Conservation (phyloP, 202 grass and related monocot species). For the Zoysia matrella region DNA sequence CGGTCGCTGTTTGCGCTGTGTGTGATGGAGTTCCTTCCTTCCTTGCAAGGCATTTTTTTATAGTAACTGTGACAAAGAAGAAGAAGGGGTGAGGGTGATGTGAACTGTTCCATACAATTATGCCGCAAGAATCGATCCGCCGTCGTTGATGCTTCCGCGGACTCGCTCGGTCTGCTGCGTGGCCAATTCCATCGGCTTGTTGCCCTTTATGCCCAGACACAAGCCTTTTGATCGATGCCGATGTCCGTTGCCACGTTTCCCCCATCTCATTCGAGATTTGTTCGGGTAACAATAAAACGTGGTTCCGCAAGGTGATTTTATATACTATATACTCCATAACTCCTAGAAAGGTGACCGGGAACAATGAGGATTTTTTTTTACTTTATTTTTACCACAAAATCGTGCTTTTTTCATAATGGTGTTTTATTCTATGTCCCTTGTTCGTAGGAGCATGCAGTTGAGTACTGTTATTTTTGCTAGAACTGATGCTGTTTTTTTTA, state of each 20-base stretch:
- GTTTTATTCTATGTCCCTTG: not conserved
- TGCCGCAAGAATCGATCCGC: no score
- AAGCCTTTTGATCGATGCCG: no score
- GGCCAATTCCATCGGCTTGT: no score
- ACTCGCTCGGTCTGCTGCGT: no score
- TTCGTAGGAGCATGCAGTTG: not conserved
- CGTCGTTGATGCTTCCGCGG: no score
- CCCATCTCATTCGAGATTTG: conserved; percentile 16
- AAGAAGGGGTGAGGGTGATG: not conserved
- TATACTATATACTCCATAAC: not conserved
- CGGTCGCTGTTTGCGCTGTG: not conserved
- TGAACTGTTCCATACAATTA: not conserved
- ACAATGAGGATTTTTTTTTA: not conserved
- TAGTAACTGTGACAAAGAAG: no score
- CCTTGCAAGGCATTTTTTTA: conserved; percentile 44
- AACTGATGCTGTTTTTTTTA: not conserved
- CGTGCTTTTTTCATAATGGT: not conserved
- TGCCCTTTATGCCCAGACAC: no score
- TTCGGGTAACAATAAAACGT: not conserved
- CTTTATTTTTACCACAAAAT: not conserved
- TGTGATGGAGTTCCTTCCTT: conserved; percentile 45
- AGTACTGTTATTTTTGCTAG: not conserved
- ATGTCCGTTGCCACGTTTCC: conserved; percentile 8
- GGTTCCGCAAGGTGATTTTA: conserved; percentile 2
- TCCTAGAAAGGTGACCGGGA: not conserved